Conservation (phyloP, 2,329 filamentous ascomycete species). For the Colletotrichum siamense region DNA sequence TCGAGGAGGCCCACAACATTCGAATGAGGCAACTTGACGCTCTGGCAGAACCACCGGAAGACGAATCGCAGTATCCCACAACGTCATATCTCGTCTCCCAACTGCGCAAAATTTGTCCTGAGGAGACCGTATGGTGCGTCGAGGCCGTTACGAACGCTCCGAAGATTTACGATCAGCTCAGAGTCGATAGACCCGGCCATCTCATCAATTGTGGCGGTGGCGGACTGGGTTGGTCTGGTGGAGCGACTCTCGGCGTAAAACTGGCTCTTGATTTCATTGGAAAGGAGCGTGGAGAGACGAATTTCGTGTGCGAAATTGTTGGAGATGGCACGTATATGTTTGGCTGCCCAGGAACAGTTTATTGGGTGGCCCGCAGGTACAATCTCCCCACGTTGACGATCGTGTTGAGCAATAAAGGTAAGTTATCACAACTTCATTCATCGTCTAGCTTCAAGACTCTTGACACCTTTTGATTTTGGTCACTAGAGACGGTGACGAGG, state of each 20-base stretch:
- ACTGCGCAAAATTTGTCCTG: constrained; percentile 37
- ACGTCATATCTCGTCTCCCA: constrained; percentile 29
- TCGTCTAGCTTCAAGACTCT: background rate
- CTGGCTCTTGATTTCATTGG: constrained; percentile 57
- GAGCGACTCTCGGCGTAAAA: constrained; percentile 77
- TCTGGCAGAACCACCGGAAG: constrained; percentile 61
- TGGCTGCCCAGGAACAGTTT: constrained; percentile 57
- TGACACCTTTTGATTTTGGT: background rate
- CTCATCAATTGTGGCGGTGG: constrained; percentile 86
- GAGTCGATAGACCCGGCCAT: constrained; percentile 69
- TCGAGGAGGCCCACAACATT: constrained; percentile 63
- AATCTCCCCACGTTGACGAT: constrained; percentile 60
- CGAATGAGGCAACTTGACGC: constrained; percentile 65
- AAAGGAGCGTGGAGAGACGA: constrained; percentile 44
- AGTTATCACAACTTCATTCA: constrained; percentile 13
- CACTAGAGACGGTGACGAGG: background rate
- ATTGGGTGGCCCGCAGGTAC: constrained; percentile 62
- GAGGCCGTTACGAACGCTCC: constrained; percentile 78
- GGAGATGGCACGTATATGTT: constrained; percentile 65
- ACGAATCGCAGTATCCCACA: constrained; percentile 52
- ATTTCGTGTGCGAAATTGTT: constrained; percentile 60
- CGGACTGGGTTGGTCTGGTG: constrained; percentile 82
- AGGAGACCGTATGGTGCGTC: constrained; percentile 73
- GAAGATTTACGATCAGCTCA: constrained; percentile 74
- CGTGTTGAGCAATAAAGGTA: constrained; percentile 62